Evolutionary conservation across 139 green algal genomes (phyloP).

Genomic region (Chlorella sp.): DNA sequence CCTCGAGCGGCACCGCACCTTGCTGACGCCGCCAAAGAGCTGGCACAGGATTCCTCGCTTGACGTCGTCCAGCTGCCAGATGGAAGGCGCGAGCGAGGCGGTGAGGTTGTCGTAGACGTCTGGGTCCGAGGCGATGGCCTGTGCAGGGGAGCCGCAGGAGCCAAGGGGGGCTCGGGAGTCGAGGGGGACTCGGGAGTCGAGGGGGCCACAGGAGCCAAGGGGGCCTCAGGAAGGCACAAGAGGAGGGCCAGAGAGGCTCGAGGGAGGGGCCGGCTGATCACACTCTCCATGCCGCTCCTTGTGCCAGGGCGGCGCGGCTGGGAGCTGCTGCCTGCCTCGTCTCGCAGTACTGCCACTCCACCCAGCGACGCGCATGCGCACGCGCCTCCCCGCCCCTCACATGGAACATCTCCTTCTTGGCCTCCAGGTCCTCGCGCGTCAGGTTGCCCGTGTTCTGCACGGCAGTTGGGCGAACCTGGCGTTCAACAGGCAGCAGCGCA

Average conservation of each 20-base stretch:
- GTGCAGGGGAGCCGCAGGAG: no score
- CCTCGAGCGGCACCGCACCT: constrained; percentile 40
- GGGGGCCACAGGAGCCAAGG: neutral
- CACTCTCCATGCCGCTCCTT: no score
- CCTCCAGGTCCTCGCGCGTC: constrained; percentile 37
- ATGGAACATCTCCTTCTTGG: constrained; percentile 37
- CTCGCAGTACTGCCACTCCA: neutral
- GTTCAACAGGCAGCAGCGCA: no score
- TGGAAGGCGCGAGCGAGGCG: constrained; percentile 87
- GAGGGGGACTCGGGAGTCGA: neutral
- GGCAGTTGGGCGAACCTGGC: no score
- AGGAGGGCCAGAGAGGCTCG: no score
- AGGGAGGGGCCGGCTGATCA: no score
- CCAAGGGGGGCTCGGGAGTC: no score
- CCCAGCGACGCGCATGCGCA: neutral
- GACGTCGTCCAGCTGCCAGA: constrained; percentile 98
- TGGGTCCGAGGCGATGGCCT: constrained; percentile 64
- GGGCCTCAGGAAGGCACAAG: neutral
- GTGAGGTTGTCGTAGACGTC: constrained; percentile 89
- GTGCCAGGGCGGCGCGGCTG: no score
- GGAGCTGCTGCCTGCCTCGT: no score
- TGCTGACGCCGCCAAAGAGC: constrained; percentile 82
- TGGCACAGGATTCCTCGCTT: constrained; percentile 89
- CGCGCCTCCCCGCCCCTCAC: constrained; percentile 6
- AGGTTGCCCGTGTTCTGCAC: constrained; percentile 38